Base-by-base conservation (phyloP, 2,329 filamentous ascomycete genomes). In the Ascochyta clinopodiicola region DNA sequence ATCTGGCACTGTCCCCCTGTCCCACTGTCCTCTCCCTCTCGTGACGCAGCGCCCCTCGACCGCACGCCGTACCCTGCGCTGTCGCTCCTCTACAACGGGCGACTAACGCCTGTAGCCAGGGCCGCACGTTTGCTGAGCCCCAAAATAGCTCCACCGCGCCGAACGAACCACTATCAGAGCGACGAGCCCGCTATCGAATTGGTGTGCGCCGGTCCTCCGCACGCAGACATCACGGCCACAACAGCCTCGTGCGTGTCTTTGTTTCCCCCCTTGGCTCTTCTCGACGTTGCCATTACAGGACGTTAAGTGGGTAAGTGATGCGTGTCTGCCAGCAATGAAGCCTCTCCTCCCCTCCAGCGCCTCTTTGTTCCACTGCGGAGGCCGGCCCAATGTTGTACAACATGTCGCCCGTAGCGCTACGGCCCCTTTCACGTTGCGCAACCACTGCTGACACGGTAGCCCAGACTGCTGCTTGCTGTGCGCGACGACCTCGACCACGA, bases 331-430 rank as follows among this genome's bases (percentile, higher is more conserved):
- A 62, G 58, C 61, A 44, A 44, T 56, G 44, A 57, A 54, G 43
- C 62, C 60, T 62, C 64, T 62, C 62, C 25, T 56, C 45, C 45
- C 51, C 42, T 24, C 46, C 36, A 50, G 40, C 25, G 54, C 60
- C 60, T 67, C 69, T 68, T 71, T 69, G 72, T 71, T 68, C 64
- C 64, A 66, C 62, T 44, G 50, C 61, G 57, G 66, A 67, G 67
- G 61, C 64, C 67, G 63, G 60, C 60, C 44, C 67, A 67, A 71
- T 69, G 67, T 68, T 59, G 70, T 71, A 73, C 72, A 59, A 61
- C 71, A 70, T 56, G 56, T 64, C 62, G 69, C 61, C 66, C 57
- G 64, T 62, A 62, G 63, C 66, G 61, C 61, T 52, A 55, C 46
- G 63, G 52, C 63, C 67, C 65, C 65, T 68, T 69, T 68, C 65